phyloP scores from a whole-genome alignment of 257 asterid genomes.

The Salvia rosmarinus region DNA sequence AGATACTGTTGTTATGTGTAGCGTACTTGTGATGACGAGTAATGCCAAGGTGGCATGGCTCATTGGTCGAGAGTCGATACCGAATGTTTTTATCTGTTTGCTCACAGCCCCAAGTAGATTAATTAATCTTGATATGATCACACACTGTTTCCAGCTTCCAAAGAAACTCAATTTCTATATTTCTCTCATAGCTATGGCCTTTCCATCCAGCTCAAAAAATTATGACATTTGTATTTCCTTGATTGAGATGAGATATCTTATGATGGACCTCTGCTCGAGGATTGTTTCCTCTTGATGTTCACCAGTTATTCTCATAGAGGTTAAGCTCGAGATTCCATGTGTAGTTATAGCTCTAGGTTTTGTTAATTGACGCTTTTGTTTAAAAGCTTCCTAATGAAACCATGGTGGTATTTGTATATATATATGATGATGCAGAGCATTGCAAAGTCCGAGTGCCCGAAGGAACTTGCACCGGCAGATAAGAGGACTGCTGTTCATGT shows the following conservation, averaged over 20 bases:
- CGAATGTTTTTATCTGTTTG: slow-evolving; percentile 1
- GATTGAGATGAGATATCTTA: no score
- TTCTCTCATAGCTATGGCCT: no score
- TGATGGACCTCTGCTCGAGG: no score
- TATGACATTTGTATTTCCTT: no score
- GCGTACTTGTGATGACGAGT: slow-evolving; percentile 1
- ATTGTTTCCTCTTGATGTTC: background rate
- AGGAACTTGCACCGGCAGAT: slow-evolving; percentile 70
- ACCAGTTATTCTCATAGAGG: background rate
- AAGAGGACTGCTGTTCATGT: slow-evolving; percentile 55
- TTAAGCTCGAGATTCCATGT: background rate
- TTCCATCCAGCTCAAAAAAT: no score
- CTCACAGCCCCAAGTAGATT: background rate
- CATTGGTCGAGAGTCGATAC: background rate
- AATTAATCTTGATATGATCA: background rate
- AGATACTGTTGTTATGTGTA: background rate
- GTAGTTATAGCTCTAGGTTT: background rate
- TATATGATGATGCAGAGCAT: slow-evolving; percentile 61
- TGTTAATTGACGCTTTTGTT: background rate
- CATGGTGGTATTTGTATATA: slow-evolving; percentile 13
- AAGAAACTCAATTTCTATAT: no score
- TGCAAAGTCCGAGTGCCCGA: slow-evolving; percentile 67
- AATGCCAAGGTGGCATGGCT: slow-evolving; percentile 4
- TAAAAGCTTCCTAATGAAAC: slow-evolving; percentile 19
- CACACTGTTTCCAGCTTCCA: no score